Base-by-base conservation (phyloP, 805 yeast species). In the Kodamaea neixiangensis region DNA sequence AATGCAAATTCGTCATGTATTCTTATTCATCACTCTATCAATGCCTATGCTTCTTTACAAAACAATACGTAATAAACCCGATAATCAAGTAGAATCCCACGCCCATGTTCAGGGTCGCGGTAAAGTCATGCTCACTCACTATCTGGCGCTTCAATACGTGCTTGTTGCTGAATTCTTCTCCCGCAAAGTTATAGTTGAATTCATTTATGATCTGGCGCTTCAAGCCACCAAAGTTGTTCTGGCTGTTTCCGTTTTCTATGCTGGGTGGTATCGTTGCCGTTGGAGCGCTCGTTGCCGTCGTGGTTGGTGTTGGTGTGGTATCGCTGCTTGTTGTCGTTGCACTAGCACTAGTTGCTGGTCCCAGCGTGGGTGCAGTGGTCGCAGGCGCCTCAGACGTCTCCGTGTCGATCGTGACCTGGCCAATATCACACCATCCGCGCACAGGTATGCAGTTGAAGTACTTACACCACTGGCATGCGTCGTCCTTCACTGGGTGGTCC, bases 361-460 rank as follows among this genome's bases (percentile, higher is more conserved):
- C 37, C 9, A 52, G 15, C 10, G 51, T 35, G 3, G 56, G 9
- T 3, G 57, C 49, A 10, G 33, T 40, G 3, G 44, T 20, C 7
- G 50, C 25, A 4, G 51, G 19, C 18, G 58, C 33, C 7, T 21
- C 7, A n/a, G n/a, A 15, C n/a, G 49, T 25, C 25, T 38, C 25
- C 2, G 62, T 51, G 20, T 53, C 54, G 13, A 72, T 63, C 4
- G 67, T 52, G 11, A 73, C 66, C 44, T 68, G 59, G 3, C 84
- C 85, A 22, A 63, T 58, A 44, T 78, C 83, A 62, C 90, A 86
- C 90, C 90, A 86, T 22, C 81, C 84, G 53, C 82, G 75, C 3
- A 86, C 86, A 0, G 90, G 90, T 11, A 86, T 61, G 59, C 92
- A 86, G 56, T 82, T 82, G 57, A 86, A 71, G 60, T 86, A 86